These are phyloP conservation scores for Xylaria acuta DNA, from an alignment of 495 filamentous ascomycete species.

Conservation along the genomic window DNA sequence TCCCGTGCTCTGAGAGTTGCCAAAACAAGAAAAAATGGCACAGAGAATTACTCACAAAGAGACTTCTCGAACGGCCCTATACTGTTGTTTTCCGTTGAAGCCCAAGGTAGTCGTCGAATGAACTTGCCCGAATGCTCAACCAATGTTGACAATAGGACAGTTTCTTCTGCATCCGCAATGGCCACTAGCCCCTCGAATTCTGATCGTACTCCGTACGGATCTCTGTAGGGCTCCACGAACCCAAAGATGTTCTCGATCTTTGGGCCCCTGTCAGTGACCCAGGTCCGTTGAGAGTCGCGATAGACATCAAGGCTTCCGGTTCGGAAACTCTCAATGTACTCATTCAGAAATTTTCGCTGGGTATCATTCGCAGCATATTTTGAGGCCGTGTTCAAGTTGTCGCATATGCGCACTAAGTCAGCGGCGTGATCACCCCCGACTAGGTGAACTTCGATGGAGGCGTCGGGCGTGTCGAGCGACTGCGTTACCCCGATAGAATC, in stretches of 20 bases:
- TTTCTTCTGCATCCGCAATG: slow-evolving; percentile 70
- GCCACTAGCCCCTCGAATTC: slow-evolving; percentile 56
- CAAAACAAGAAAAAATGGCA: too few species aligned
- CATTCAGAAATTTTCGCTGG: not conserved
- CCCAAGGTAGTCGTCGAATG: slow-evolving; percentile 75
- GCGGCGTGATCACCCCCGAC: slow-evolving; percentile 14
- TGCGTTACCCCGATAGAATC: not conserved
- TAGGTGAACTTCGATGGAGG: not conserved
- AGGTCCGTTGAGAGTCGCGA: slow-evolving; percentile 46
- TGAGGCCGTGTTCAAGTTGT: slow-evolving; percentile 17
- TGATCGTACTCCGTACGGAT: slow-evolving; percentile 52
- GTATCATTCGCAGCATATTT: slow-evolving; percentile 1
- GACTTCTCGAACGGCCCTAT: slow-evolving; percentile 68
- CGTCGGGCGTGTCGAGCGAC: not conserved
- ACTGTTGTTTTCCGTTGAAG: slow-evolving; percentile 24
- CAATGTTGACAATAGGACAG: slow-evolving; percentile 69
- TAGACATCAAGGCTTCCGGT: slow-evolving; percentile 45
- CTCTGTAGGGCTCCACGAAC: slow-evolving; percentile 58
- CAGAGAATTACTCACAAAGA: too few species aligned
- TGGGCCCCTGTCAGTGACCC: slow-evolving; percentile 50
- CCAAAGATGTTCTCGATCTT: slow-evolving; percentile 54
- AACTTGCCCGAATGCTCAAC: slow-evolving; percentile 68
- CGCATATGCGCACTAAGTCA: slow-evolving; percentile 8
- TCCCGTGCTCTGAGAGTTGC: too few species aligned
- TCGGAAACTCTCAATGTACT: not conserved